Conservation (phyloP, 2,329 filamentous ascomycete species). For the Emergomyces africanus region DNA sequence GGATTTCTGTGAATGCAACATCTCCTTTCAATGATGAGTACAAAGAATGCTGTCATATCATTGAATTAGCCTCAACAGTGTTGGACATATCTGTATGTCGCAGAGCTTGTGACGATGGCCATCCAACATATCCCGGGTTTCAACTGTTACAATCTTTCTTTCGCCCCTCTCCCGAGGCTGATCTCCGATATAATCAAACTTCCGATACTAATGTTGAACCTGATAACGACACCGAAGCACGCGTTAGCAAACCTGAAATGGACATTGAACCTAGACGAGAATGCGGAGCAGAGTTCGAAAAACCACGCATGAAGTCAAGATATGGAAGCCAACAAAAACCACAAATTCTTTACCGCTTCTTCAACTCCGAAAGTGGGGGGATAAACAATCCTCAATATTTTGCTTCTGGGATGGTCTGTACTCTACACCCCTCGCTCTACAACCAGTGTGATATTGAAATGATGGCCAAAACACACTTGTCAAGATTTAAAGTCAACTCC, state of each 20-base stretch:
- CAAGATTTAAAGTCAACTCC: conserved; percentile 9
- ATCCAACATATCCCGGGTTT: not conserved
- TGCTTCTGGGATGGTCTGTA: not conserved
- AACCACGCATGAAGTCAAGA: not conserved
- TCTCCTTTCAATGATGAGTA: not conserved
- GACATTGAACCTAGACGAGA: not conserved
- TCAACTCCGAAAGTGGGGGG: conserved; percentile 19
- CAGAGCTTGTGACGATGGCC: too few species aligned
- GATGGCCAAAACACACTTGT: conserved; percentile 17
- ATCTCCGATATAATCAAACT: too few species aligned
- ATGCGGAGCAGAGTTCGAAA: not conserved
- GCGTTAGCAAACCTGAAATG: not conserved
- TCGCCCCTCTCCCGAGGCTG: not conserved
- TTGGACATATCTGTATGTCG: not conserved
- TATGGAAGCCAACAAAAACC: conserved; percentile 10
- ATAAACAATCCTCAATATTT: conserved; percentile 20
- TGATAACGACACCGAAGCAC: not conserved
- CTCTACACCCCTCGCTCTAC: conserved; percentile 9
- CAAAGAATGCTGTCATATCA: not conserved
- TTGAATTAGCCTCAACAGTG: not conserved
- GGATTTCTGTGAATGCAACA: conserved; percentile 14
- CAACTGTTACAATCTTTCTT: not conserved
- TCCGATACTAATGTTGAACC: not conserved
- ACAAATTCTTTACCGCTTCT: conserved; percentile 23
- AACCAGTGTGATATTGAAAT: conserved; percentile 11